A percentile compares a stretch with the other conserved stretches of the same genome.
phyloP scores from a whole-genome alignment of 768 basidiomycete genomes.

The Hericium erinaceus region DNA sequence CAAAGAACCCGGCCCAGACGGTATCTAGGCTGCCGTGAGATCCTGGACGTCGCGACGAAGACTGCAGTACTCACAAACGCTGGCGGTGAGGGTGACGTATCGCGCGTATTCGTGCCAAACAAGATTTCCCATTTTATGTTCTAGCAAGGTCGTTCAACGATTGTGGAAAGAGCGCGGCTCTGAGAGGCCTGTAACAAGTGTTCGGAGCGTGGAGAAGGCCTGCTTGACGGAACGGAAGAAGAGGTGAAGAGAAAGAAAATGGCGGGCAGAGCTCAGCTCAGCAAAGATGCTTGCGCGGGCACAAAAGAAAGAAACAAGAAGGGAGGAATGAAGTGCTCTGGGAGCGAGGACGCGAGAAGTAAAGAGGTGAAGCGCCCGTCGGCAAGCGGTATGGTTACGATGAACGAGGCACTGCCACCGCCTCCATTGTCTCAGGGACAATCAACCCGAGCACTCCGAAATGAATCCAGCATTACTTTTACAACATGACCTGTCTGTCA shows the following conservation, averaged over 20 bases:
- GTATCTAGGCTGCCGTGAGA: conserved; percentile 39
- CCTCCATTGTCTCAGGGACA: not conserved
- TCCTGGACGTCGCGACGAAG: not conserved
- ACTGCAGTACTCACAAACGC: conserved; percentile 49
- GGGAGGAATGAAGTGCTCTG: conserved; percentile 7
- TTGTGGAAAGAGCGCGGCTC: not conserved
- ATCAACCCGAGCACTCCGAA: not conserved
- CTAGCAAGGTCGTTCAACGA: not conserved
- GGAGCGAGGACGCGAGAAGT: not conserved
- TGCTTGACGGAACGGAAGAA: conserved; percentile 8
- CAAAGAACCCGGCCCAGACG: conserved; percentile 77
- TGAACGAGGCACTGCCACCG: not conserved
- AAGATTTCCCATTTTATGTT: conserved; percentile 59
- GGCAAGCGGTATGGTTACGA: no score
- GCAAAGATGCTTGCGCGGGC: not conserved
- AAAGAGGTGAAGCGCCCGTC: not conserved
- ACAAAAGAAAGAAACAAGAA: not conserved
- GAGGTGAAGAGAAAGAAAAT: conserved; percentile 1
- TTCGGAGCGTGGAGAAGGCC: not conserved
- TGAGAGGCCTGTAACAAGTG: conserved; percentile 5
- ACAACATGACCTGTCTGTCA: no score
- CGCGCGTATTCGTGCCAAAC: conserved; percentile 77
- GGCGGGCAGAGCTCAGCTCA: not conserved
- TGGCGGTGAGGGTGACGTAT: conserved; percentile 57
- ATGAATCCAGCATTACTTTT: no score